Evolutionary conservation across 1,284 basidiomycete genomes (phyloP), one percentile per base, ranked within the genome.

Genomic region (Takashimella tepidaria): DNA sequence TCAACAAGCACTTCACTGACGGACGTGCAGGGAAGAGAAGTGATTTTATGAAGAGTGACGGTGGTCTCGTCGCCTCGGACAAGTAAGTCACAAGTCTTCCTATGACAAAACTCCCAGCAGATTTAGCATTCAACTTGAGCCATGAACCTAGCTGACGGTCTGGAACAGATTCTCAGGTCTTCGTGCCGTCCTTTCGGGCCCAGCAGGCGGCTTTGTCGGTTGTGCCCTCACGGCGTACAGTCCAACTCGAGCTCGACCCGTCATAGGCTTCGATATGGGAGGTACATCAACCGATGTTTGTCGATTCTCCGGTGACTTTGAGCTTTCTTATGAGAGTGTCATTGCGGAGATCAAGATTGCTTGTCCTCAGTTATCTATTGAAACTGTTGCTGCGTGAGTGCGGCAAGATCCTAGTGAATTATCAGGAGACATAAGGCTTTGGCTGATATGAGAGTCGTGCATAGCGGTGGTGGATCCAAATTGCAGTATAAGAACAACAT

Each of bases 271-370:
- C 50, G 92, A 89, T 1, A 86, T 61, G 87, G 87, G 84, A 84
- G 92, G 92, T 0, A 96, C 92, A 0, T 87, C 85, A 0, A 93
- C 90, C 0, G 92, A 96, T 66, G 91, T 96, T 0, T 91, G 88
- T 4, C 82, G 92, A 10, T 95, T 85, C 68, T 87, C 85, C 21
- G 91, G 91, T 0, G 79, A 84, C 23, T 93, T 89, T 68, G 90
- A 95, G 71, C 81, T 86, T 22, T 87, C 92, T 0, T 91, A 89
- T 70, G 92, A 97, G 73, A 91, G 91, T 0, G 90, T 88, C 0
- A 91, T 92, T 0, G 92, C 92, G 0, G 90, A 90, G 0, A 85
- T 95, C 11, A 87, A 87, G 0, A 89, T 97, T 53, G 88, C 92
- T 66, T 86, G 84, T 11, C 89, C 90, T 0, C 91, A 95, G 69